Base-by-base conservation (phyloP, 306 rosid species). In the Prosopis cineraria region DNA sequence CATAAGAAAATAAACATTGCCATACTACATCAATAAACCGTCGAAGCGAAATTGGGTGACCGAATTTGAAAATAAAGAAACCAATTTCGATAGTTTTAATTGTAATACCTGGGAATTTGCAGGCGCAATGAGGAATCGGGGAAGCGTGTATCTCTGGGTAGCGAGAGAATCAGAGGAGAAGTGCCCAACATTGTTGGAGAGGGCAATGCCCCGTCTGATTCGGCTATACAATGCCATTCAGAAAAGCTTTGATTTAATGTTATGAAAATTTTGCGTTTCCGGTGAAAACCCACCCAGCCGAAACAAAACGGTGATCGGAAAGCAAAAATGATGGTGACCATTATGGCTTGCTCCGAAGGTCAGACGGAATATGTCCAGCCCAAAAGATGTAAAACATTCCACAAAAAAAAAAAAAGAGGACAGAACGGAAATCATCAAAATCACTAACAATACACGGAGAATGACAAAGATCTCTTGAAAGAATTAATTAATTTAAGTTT, bases 141-240 rank as follows among this genome's bases (percentile, higher is more conserved):
- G 88, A 43, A 84, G 80, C 33, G 78, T 59, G 76, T 92, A 81
- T 79, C 83, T 68, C 44, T 77, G 83, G 59, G 80, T 76, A 67
- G 72, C 34, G 68, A 87, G 43, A 6, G 83, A 72, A 44, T 79
- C 74, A 25, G 91, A 82, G 68, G 75, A 11, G 33, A 84, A 65
- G 74, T 70, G 43, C 72, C 68, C 40, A 29, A 74, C 63, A 36
- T 88, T 88, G 75, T 77, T 70, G 74, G 83, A 45, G 78, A 88
- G 72, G 63, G 93, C 72, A 63, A 88, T 77, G 70, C 89, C 86
- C 86, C 90, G 88, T 85, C 89, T 89, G 82, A 89, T 75, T 72
- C 93, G 87, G 52, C 83, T 67, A 78, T 70, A 82, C 19, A 82
- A 70, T 60, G 95, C 97, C 97, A 92, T 91, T 30, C 72, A 11